Evolutionary conservation across 768 basidiomycete genomes (phyloP).

Genomic region (Zangia roseola): DNA sequence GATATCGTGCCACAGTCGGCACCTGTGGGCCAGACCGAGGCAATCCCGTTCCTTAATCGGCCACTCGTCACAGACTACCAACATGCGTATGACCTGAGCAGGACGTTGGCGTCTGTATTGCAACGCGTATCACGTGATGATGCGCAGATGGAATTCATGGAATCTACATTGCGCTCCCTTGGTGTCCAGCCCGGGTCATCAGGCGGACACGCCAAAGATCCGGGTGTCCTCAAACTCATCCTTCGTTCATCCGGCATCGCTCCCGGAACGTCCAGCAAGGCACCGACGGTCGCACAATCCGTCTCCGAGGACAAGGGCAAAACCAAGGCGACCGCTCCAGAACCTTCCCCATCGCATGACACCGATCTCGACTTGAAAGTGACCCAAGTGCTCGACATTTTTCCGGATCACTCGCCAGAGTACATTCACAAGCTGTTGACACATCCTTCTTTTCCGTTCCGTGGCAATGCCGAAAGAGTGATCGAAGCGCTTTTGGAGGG

Average conservation of each 20-base stretch:
- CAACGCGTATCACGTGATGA: constrained; percentile 51
- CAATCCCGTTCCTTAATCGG: constrained; percentile 62
- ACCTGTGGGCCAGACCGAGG: constrained; percentile 14
- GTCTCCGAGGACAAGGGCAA: constrained; percentile 38
- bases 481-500: constrained; percentile 77
- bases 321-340: constrained; percentile 31
- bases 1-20: constrained; percentile 36
- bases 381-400: constrained; percentile 71
- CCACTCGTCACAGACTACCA: constrained; percentile 73
- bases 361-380: constrained; percentile 55
- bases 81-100: constrained; percentile 57
- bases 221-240: constrained; percentile 62
- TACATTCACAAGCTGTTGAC: constrained; percentile 62
- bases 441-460: constrained; percentile 46
- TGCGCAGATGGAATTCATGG: constrained; percentile 55
- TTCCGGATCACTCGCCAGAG: constrained; percentile 56
- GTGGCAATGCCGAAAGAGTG: constrained; percentile 59
- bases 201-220: constrained; percentile 29
- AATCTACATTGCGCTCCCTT: constrained; percentile 46
- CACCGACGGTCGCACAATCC: constrained; percentile 35
- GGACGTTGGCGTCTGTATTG: constrained; percentile 46
- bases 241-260: constrained; percentile 58
- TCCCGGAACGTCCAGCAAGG: constrained; percentile 14
- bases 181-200: constrained; percentile 18
- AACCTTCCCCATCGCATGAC: constrained; percentile 25